Evolutionary conservation across 208 protist species (phyloP).

Genomic region (Crithidia sp.): DNA sequence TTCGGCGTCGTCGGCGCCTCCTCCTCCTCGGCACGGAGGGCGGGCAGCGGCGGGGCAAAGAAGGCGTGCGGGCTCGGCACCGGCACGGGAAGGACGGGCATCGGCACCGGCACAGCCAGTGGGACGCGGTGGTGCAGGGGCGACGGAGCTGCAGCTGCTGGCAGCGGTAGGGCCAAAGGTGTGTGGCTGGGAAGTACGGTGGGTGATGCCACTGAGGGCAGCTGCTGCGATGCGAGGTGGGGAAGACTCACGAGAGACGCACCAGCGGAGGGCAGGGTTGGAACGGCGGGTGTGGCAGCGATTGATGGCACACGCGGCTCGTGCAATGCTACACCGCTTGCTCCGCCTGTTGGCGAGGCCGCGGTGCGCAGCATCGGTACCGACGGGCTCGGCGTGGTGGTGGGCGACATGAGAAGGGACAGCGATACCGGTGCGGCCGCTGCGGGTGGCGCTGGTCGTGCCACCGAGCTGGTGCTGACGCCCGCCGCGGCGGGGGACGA

Average conservation of each 20-base stretch:
- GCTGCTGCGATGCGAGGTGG: background rate
- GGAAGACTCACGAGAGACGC: background rate
- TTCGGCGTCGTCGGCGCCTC: background rate
- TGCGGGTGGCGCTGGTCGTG: background rate
- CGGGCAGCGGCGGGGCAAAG: background rate
- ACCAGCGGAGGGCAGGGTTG: background rate
- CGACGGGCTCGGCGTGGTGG: background rate
- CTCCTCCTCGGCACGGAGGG: slow-evolving; percentile 16
- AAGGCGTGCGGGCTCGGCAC: background rate
- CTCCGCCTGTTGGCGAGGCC: too few relatives aligned
- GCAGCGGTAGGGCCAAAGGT: slow-evolving; percentile 4
- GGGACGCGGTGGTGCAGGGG: background rate
- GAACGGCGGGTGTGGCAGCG: background rate
- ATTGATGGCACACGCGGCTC: background rate
- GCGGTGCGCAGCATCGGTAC: background rate
- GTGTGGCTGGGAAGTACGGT: background rate
- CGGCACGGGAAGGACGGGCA: background rate
- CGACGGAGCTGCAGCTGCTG: background rate
- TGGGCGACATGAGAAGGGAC: background rate
- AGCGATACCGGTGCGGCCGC: background rate
- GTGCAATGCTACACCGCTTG: too few relatives aligned
- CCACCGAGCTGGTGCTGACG: background rate
- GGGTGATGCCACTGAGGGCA: background rate
- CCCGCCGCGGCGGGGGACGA: background rate
- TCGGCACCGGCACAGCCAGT: background rate